Base-by-base conservation (phyloP, 345 rosid species). In the Eucalyptus marginata region DNA sequence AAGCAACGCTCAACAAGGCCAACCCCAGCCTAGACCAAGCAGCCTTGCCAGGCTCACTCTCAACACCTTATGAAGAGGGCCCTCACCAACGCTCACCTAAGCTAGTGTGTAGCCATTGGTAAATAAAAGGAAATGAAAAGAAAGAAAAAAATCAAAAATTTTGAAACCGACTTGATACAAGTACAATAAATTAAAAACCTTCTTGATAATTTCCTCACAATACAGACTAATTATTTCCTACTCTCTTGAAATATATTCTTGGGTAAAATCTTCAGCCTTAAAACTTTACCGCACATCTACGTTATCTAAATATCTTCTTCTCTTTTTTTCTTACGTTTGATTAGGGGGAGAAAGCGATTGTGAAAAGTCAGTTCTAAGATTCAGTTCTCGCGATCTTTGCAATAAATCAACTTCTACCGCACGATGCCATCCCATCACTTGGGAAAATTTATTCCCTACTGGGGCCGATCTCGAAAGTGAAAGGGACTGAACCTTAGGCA, bases 71-170 rank as follows among this genome's bases (percentile, higher is more conserved):
- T 10, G 29, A 56, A 25, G 29, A 56, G 29, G 29, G 3, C 27
- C 29, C 29, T 56, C 62, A 24, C 13, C 62, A 22, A 22, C 24
- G 62, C 29, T 56, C 62, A 56, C 62, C 27, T 2, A 0, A 9
- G 62, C 29, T 24, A 56, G 12, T 10, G 62, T 22, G 29, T 24
- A 24, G 1, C 27, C 62, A 56, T 8, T 56, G 29, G 29, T 10
- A 24, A 56, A 9, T 9, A 22, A 29, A 56, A 56, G 62, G 13
- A 10, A 24, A 56, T 3, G 5, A 10, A 56, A 56, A 56, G 13
- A 24, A 56, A 56, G 6, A 1, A 0, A 56, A 24, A 24, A 49
- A n/a, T n/a, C n/a, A n/a, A n/a, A n/a, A n/a, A n/a, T n/a, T n/a
- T n/a, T n/a, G n/a, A n/a, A n/a, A n/a, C n/a, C n/a, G n/a, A n/a